phyloP scores from a whole-genome alignment of 352 stramenopile species.

The Globisporangium mamillatum region DNA sequence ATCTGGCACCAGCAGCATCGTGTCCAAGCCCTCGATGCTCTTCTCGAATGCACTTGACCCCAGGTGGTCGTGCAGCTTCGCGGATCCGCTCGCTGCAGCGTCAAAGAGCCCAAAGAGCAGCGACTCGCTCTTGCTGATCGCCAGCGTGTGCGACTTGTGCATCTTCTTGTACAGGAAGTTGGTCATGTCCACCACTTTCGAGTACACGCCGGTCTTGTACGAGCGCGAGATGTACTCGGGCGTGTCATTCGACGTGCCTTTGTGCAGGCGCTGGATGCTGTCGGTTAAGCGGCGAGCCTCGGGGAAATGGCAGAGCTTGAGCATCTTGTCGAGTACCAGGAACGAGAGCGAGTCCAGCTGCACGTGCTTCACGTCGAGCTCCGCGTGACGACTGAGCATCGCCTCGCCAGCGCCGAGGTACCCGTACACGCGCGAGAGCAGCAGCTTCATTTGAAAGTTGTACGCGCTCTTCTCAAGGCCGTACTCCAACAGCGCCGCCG shows the following conservation, averaged over 20 bases:
- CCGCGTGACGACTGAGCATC: slow-evolving; percentile 62
- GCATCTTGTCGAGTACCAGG: slow-evolving; percentile 78
- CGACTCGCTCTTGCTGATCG: slow-evolving; percentile 55
- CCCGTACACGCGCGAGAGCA: slow-evolving; percentile 75
- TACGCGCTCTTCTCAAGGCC: slow-evolving; percentile 78
- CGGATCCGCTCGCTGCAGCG: slow-evolving; percentile 30
- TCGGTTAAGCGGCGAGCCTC: slow-evolving; percentile 54
- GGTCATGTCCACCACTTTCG: slow-evolving; percentile 84
- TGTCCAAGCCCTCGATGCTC: slow-evolving; percentile 37
- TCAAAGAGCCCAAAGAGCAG: slow-evolving; percentile 61
- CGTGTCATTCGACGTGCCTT: slow-evolving; percentile 55
- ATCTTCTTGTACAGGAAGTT: slow-evolving; percentile 71
- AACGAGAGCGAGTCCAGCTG: slow-evolving; percentile 84
- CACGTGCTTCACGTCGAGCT: slow-evolving; percentile 86
- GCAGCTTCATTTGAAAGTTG: slow-evolving; percentile 91
- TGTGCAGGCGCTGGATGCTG: slow-evolving; percentile 51
- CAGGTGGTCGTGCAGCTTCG: slow-evolving; percentile 53
- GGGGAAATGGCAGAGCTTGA: slow-evolving; percentile 54
- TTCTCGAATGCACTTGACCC: slow-evolving; percentile 35
- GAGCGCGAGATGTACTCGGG: slow-evolving; percentile 77
- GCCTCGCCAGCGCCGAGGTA: slow-evolving; percentile 64
- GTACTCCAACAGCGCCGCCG: slow-evolving; percentile 64
- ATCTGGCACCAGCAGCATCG: slow-evolving; percentile 27
- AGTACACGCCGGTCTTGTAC: slow-evolving; percentile 83
- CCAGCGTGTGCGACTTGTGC: slow-evolving; percentile 71